Evolutionary conservation across 2,329 filamentous ascomycete genomes (phyloP).

Genomic region (Coniochaeta ligniaria): DNA sequence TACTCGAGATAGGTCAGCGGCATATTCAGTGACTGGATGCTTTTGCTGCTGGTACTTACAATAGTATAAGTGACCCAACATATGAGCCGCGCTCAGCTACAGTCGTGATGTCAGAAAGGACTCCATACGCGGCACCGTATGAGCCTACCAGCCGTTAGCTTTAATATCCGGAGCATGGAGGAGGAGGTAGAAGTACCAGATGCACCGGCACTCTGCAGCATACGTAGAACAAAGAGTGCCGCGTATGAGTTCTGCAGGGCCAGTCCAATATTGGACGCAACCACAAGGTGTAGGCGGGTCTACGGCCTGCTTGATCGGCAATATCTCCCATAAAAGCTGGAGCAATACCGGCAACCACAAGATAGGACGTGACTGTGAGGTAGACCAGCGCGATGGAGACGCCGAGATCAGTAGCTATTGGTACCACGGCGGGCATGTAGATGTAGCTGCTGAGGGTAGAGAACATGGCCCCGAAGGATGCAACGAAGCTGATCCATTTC

Average conservation of each 20-base stretch:
- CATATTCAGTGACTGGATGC: not conserved
- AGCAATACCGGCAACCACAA: constrained; percentile 33
- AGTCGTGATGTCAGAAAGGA: constrained; percentile 57
- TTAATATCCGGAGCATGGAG: no score
- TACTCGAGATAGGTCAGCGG: not conserved
- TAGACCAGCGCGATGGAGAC: constrained; percentile 21
- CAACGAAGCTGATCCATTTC: constrained; percentile 10
- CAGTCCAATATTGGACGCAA: constrained; percentile 38
- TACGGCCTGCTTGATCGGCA: constrained; percentile 18
- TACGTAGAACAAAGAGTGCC: constrained; percentile 40
- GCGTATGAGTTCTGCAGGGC: constrained; percentile 35
- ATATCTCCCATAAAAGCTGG: constrained; percentile 9
- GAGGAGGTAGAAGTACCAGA: constrained; percentile 3
- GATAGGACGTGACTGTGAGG: constrained; percentile 31
- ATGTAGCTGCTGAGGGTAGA: constrained; percentile 17
- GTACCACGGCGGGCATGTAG: constrained; percentile 16
- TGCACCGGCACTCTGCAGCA: constrained; percentile 30
- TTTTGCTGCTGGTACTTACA: not conserved
- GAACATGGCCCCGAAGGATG: constrained; percentile 14
- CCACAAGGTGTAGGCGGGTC: constrained; percentile 42
- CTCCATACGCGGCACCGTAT: constrained; percentile 17
- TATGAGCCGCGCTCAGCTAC: constrained; percentile 53
- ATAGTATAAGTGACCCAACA: constrained; percentile 37
- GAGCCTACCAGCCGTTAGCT: not conserved
- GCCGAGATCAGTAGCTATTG: constrained; percentile 12